Evolutionary conservation across 805 yeast genomes (phyloP).

Genomic region (Wilhelminamyces savonicus): DNA sequence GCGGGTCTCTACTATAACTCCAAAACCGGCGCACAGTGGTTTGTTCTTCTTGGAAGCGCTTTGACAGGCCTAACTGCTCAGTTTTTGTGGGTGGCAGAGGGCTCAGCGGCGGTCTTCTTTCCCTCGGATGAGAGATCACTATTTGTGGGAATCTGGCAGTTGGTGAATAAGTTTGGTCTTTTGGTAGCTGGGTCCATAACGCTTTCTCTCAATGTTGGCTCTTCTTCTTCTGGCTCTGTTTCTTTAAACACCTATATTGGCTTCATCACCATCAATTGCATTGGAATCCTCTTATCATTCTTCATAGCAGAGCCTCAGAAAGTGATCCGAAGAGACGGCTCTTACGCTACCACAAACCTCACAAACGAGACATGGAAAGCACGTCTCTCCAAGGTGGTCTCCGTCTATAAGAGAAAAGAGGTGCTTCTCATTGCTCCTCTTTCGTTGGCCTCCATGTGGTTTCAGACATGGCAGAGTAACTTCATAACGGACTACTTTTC

Average conservation of each 20-base stretch:
- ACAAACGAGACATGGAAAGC: constrained; percentile 4
- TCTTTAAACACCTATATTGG: constrained; percentile 15
- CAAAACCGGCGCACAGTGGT: constrained; percentile 15
- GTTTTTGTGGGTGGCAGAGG: constrained; percentile 21
- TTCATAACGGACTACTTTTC: constrained; percentile 15
- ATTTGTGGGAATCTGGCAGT: constrained; percentile 20
- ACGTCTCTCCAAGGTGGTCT: constrained; percentile 2
- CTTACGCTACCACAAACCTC: constrained; percentile 3
- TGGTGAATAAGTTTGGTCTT: constrained; percentile 15
- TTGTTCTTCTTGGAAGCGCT: constrained; percentile 15
- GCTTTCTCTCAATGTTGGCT: constrained; percentile 8
- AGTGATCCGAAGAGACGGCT: constrained; percentile 20
- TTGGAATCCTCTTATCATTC: constrained; percentile 12
- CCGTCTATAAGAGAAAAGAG: constrained; percentile 9
- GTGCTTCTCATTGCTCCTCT: constrained; percentile 12
- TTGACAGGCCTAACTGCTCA: constrained; percentile 15
- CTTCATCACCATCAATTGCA: constrained; percentile 15
- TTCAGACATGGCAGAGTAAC: constrained; percentile 12
- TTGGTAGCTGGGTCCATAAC: constrained; percentile 17
- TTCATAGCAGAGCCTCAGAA: constrained; percentile 16
- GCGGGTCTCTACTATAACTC: constrained; percentile 19
- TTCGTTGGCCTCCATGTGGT: constrained; percentile 11
- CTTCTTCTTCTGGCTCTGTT: constrained; percentile 10
- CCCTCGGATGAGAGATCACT: constrained; percentile 15
- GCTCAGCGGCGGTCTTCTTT: constrained; percentile 16